Conservation (phyloP, 140 eudicot genomes). For the Bidens hawaiensis region DNA sequence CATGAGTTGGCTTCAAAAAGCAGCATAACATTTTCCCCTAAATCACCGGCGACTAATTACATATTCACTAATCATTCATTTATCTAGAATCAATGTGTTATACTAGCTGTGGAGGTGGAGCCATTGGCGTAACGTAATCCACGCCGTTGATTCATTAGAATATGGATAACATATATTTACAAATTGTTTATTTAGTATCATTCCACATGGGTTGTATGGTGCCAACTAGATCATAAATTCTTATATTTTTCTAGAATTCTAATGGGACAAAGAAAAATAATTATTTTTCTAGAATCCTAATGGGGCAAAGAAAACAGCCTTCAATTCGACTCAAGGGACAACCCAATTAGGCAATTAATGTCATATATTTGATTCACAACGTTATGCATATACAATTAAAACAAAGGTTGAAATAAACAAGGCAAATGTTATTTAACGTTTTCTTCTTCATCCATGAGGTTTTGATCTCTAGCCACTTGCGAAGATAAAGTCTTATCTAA, state of each 20-base stretch:
- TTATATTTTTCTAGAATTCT: not conserved
- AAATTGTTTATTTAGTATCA: not conserved
- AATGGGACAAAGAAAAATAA: no score
- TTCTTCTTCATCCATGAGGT: no score
- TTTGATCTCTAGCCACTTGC: no score
- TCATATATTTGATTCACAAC: no score
- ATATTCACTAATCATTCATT: slow-evolving; percentile 18
- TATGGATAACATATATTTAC: not conserved
- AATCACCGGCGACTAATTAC: slow-evolving; percentile 34
- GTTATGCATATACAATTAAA: no score
- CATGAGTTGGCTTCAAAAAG: slow-evolving; percentile 19
- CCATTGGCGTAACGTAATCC: slow-evolving; percentile 6
- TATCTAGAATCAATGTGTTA: slow-evolving; percentile 16
- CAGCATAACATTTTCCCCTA: slow-evolving; percentile 17
- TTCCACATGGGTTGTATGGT: slow-evolving; percentile 4
- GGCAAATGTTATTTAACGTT: no score
- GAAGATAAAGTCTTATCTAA: no score
- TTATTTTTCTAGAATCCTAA: not conserved
- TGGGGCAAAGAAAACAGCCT: not conserved
- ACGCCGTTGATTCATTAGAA: slow-evolving; percentile 15
- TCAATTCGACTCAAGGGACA: not conserved
- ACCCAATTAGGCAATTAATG: not conserved
- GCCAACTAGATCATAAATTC: not conserved
- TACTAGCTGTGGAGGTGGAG: slow-evolving; percentile 24
- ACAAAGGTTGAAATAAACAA: no score